Percentiles rank a stretch among this genome's conserved stretches.
Evolutionary conservation across 805 yeast genomes (phyloP).

Genomic region (Lipomyces orientalis): DNA sequence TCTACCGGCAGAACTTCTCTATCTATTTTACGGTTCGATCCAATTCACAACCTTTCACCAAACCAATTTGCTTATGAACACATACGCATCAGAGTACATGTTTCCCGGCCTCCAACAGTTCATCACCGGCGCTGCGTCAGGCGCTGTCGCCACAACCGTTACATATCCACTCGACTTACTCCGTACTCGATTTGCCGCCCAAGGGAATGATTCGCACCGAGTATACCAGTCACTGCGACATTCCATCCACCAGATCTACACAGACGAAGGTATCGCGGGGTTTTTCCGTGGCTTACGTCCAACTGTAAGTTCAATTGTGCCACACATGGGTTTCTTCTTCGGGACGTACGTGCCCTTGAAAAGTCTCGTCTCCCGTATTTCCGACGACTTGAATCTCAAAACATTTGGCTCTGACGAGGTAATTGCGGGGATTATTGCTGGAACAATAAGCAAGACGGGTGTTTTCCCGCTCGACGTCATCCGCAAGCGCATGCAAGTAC

Average conservation of each 20-base stretch:
- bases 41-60: conserved; percentile 79
- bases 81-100: conserved; percentile 34
- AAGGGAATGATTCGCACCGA: conserved; percentile 41
- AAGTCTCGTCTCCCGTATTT: neutral
- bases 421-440: conserved; percentile 75
- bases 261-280: conserved; percentile 53
- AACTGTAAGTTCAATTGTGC: conserved; percentile 65
- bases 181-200: conserved; percentile 83
- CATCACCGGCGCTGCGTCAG: conserved; percentile 77
- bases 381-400: conserved; percentile 2
- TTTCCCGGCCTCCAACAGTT: conserved; percentile 51
- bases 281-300: conserved; percentile 57
- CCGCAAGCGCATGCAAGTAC: conserved; percentile 77
- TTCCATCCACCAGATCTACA: conserved; percentile 47
- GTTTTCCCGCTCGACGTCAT: conserved; percentile 88
- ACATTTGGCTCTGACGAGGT: conserved; percentile 51
- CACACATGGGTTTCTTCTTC: conserved; percentile 74
- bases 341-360: conserved; percentile 36
- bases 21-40: conserved; percentile 79
- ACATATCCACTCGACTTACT: conserved; percentile 93
- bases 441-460: conserved; percentile 69
- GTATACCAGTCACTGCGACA: conserved; percentile 42
- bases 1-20: conserved; percentile 87
- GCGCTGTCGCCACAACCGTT: conserved; percentile 68
- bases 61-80: conserved; percentile 54